Base-by-base conservation (phyloP, 2,329 filamentous ascomycete species). In the Beauveria australis region DNA sequence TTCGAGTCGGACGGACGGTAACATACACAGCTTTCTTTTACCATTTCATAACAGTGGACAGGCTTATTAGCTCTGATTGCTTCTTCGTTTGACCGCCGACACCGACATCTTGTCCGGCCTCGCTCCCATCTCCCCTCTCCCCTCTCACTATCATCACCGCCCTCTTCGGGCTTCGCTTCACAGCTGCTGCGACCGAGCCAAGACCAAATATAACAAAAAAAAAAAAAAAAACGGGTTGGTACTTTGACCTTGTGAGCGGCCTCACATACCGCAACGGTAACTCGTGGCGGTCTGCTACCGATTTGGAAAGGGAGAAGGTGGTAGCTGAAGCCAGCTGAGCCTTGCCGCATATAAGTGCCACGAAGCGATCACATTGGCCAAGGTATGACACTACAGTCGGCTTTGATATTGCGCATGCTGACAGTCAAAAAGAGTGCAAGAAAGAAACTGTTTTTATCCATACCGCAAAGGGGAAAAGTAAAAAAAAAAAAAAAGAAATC, bases 1-100 rank as follows among this genome's bases (percentile, higher is more conserved):
- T 48, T 53, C 41, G 48, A 59, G n/a, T 53, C 40, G 37, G 57
- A 59, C 57, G 48, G 57, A 52, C 26, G n/a, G 48, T 30, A 19
- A 59, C 57, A 59, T 43, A 52, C 33, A 22, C 37, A 43, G 19
- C n/a, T 5, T 46, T 22, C 47, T 46, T 8, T 26, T 19, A 18
- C 49, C 37, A 33, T 52, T 37, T 26, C 19, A 33, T 33, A 8
- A 16, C 30, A 57, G 54, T 48, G 44, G 44, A 18, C 30, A 40
- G 40, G 16, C 4, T 40, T 12, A 9, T 30, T 18, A 19, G 1
- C 18, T 19, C 6, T 28, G 5, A 14, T 16, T n/a, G 7, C 16
- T 26, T 47, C 2, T n/a, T 56, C 28, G 16, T 48, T 12, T 18
- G 28, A 10, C 7, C 8, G n/a, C 16, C 43, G 33, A 19, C 54